A percentile compares a stretch with the other conserved stretches of the same genome.
Conservation (phyloP, 352 stramenopile genomes). For the Thalassiosira ordinaria region DNA sequence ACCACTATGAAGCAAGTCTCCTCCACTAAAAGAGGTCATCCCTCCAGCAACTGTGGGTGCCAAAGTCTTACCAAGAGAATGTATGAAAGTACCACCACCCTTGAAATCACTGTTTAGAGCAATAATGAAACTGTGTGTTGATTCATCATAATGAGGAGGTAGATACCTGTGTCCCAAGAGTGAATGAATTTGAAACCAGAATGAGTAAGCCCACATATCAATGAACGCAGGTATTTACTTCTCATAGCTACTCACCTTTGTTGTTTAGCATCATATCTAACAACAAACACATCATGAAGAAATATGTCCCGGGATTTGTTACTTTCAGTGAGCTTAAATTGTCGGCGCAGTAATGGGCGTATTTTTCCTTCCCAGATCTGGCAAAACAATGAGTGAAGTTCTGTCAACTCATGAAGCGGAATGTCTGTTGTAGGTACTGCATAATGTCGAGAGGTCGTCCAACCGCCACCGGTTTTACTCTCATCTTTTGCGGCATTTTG, state of each 20-base stretch:
- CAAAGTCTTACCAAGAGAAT: slow-evolving; percentile 33
- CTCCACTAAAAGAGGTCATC: slow-evolving; percentile 55
- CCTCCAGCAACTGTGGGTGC: slow-evolving; percentile 32
- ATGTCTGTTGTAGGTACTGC: slow-evolving; percentile 84
- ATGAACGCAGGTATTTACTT: slow-evolving; percentile 80
- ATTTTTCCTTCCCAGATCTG: slow-evolving; percentile 50
- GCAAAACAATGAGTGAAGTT: slow-evolving; percentile 74
- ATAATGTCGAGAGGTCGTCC: slow-evolving; percentile 81
- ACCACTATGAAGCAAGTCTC: slow-evolving; percentile 59
- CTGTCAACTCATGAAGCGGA: slow-evolving; percentile 70
- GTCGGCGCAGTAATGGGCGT: slow-evolving; percentile 58
- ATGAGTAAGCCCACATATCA: too few species aligned
- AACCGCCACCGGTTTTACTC: slow-evolving; percentile 35
- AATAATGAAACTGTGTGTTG: too few species aligned
- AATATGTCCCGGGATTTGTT: slow-evolving; percentile 40
- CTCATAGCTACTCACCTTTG: slow-evolving; percentile 75
- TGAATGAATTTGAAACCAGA: too few species aligned
- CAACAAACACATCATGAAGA: slow-evolving; percentile 86
- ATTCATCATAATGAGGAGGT: too few species aligned
- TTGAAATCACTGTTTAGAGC: too few species aligned
- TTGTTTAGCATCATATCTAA: slow-evolving; percentile 70
- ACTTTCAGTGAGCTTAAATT: slow-evolving; percentile 51
- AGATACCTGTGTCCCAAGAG: too few species aligned
- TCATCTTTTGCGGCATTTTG: slow-evolving; percentile 35
- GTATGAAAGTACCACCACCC: too few species aligned